Evolutionary conservation across 75 land plant genomes (phyloP).

Genomic region (Picea sitchensis): DNA sequence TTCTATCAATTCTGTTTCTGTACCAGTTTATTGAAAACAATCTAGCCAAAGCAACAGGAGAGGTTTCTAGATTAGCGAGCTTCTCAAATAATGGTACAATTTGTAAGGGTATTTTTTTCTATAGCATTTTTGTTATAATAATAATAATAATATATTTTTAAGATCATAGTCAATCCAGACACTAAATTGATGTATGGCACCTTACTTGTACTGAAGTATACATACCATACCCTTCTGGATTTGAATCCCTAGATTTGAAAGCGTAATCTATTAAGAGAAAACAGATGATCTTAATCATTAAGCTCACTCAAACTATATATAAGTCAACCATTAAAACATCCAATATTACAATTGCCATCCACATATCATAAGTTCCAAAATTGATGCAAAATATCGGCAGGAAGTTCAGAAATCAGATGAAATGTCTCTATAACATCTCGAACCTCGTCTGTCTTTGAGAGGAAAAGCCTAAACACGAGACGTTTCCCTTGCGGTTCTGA

Average conservation of each 20-base stretch:
- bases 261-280: conserved; percentile 75
- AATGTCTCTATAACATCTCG: conserved; percentile 70
- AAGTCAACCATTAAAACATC: conserved; percentile 92
- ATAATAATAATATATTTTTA: too few relatives aligned
- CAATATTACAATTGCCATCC: conserved; percentile 87
- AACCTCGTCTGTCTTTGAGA: conserved; percentile 22
- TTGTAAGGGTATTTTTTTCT: too few relatives aligned
- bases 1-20: conserved; percentile 71
- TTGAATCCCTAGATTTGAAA: conserved; percentile 74
- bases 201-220: too few relatives aligned
- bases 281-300: too few relatives aligned
- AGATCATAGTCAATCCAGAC: too few relatives aligned
- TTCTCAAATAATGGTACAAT: too few relatives aligned
- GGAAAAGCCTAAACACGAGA: conserved; percentile 75
- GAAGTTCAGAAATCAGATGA: conserved; percentile 72
- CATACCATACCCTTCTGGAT: too few relatives aligned
- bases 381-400: conserved; percentile 32
- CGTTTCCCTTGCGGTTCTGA: conserved; percentile 29
- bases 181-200: too few relatives aligned
- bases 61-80: too few relatives aligned
- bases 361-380: conserved; percentile 91
- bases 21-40: conserved; percentile 19
- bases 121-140: too few relatives aligned
- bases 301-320: conserved; percentile 42
- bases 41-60: conserved; percentile 73